These are phyloP conservation scores for Colletotrichum sp. DNA, from an alignment of 2,329 filamentous ascomycete species.

Conservation along the genomic window DNA sequence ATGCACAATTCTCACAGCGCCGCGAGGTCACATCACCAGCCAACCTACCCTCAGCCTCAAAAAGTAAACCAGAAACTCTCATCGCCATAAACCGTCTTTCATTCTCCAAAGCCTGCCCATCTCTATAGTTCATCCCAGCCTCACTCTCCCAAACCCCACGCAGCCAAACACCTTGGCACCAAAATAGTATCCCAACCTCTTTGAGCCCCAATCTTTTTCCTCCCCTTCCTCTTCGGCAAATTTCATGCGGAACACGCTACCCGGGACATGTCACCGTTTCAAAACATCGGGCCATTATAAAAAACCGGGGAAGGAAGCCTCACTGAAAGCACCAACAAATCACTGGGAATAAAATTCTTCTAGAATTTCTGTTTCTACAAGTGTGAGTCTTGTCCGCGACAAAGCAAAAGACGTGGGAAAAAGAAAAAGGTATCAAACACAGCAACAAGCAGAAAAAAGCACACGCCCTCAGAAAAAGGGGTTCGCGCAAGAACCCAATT, in stretches of 20 bases:
- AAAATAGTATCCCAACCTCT: not conserved
- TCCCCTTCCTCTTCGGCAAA: not conserved
- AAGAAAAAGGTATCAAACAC: slow-evolving; percentile 12
- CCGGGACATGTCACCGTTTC: not conserved
- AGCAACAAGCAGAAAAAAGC: not conserved
- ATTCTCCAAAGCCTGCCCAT: not conserved
- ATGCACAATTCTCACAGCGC: too few relatives aligned
- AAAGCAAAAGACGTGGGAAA: not conserved
- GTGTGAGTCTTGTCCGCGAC: not conserved
- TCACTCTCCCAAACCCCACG: not conserved
- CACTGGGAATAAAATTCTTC: not conserved
- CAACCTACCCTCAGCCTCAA: too few relatives aligned
- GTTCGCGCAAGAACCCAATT: not conserved
- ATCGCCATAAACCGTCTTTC: accelerated
- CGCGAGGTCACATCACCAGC: too few relatives aligned
- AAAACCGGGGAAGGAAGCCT: not conserved
- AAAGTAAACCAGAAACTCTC: not conserved
- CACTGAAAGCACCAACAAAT: not conserved
- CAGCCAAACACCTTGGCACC: not conserved
- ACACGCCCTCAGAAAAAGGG: not conserved
- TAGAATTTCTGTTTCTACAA: not conserved
- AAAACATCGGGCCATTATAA: not conserved
- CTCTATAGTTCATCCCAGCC: not conserved
- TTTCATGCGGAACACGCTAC: not conserved
- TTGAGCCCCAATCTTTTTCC: not conserved